These are phyloP conservation scores for Diaporthe eres DNA, from an alignment of 2,329 filamentous ascomycete genomes.

Conservation along the genomic window DNA sequence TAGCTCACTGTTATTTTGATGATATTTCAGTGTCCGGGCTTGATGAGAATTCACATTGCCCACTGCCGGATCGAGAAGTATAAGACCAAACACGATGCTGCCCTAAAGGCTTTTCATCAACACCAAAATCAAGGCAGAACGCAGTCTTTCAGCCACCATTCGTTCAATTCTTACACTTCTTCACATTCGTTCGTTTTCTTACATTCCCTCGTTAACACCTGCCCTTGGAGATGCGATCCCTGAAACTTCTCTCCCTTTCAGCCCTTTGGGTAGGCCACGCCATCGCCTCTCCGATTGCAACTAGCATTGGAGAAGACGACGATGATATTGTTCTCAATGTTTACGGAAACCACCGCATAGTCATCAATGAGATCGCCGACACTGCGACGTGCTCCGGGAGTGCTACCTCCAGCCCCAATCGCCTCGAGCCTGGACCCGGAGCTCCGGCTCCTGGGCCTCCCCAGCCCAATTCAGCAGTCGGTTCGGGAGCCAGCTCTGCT, in stretches of 20 bases:
- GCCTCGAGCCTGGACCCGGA: background rate
- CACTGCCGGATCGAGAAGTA: no score
- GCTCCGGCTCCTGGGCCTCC: no score
- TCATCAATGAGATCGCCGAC: background rate
- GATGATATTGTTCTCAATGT: background rate
- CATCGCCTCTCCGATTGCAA: background rate
- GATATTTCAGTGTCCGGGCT: no score
- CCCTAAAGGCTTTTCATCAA: no score
- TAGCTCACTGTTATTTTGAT: no score
- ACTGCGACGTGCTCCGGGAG: background rate
- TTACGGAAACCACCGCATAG: background rate
- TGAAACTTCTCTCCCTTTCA: background rate
- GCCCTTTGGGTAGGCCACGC: background rate
- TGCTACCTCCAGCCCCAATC: background rate
- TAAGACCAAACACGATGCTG: no score
- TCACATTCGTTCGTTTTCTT: background rate
- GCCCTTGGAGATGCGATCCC: background rate
- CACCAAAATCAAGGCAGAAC: no score
- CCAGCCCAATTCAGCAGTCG: background rate
- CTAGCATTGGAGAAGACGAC: background rate
- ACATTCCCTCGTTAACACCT: background rate
- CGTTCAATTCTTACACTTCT: background rate
- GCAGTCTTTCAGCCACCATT: no score
- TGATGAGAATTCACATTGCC: no score
- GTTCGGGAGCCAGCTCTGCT: background rate